Evolutionary conservation across 768 basidiomycete genomes (phyloP).

Genomic region (Russula griseocarnosa): DNA sequence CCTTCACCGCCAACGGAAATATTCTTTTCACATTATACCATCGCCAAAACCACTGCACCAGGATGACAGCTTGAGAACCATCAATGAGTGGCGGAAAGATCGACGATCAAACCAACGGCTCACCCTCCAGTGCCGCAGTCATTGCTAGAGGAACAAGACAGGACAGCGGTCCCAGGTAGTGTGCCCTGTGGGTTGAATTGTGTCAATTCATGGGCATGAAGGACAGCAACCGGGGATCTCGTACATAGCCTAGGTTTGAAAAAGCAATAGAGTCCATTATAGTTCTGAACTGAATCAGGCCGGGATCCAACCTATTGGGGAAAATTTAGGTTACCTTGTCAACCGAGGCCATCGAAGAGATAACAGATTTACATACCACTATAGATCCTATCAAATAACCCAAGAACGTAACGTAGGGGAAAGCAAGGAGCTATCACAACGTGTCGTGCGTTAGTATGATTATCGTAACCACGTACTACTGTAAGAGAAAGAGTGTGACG

Average conservation of each 20-base stretch:
- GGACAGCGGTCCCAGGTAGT: slow-evolving; percentile 40
- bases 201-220: background rate
- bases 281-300: slow-evolving; percentile 32
- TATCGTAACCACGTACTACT: background rate
- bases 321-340: background rate
- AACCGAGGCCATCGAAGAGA: background rate
- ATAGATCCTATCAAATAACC: slow-evolving; percentile 40
- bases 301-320: slow-evolving; percentile 25
- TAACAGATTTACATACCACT: slow-evolving; percentile 7
- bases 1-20: slow-evolving; percentile 42
- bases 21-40: slow-evolving; percentile 37
- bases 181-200: slow-evolving; percentile 20
- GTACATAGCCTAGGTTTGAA: slow-evolving; percentile 38
- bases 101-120: slow-evolving; percentile 1
- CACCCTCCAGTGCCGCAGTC: slow-evolving; percentile 48
- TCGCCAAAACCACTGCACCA: slow-evolving; percentile 42
- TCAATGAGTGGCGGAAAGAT: slow-evolving; percentile 11
- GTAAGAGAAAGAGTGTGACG: background rate
- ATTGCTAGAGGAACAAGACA: slow-evolving; percentile 41
- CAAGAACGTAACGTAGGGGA: slow-evolving; percentile 43
- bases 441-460: slow-evolving; percentile 21
- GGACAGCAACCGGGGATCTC: slow-evolving; percentile 25
- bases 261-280: slow-evolving; percentile 52
- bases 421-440: slow-evolving; percentile 39
- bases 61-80: slow-evolving; percentile 40